phyloP scores from a whole-genome alignment of 2,329 filamentous ascomycete genomes.

The Sclerotinia spermophila region DNA sequence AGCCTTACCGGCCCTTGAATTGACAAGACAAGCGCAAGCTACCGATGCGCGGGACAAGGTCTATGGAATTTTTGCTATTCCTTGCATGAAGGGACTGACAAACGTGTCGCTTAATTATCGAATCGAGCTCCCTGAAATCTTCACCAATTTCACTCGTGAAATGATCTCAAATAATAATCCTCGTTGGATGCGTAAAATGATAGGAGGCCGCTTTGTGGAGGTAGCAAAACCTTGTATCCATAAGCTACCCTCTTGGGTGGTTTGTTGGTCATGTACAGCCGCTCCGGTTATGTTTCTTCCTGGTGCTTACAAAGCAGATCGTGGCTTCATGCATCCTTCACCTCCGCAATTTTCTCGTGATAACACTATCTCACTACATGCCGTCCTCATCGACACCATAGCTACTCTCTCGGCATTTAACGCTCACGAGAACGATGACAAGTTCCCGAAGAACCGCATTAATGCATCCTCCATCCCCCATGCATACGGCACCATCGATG shows the following conservation, averaged over 20 bases:
- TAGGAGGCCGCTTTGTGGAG: background rate
- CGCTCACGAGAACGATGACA: background rate
- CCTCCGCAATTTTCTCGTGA: background rate
- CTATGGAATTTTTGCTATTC: slow-evolving; percentile 16
- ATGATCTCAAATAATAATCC: slow-evolving; percentile 14
- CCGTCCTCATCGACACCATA: slow-evolving; percentile 2
- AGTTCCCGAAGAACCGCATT: background rate
- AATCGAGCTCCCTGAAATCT: slow-evolving; percentile 7
- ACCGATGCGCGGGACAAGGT: slow-evolving; percentile 18
- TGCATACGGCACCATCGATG: background rate
- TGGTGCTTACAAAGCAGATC: background rate
- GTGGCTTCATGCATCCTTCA: background rate
- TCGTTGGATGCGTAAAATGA: background rate
- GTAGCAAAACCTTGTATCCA: slow-evolving; percentile 3
- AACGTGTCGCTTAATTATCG: slow-evolving; percentile 7
- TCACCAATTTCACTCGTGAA: slow-evolving; percentile 8
- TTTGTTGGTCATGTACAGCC: slow-evolving; percentile 10
- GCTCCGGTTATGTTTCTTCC: slow-evolving; percentile 10
- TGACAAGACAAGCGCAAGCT: slow-evolving; percentile 16
- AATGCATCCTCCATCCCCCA: background rate
- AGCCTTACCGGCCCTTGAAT: slow-evolving; percentile 7
- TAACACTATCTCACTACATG: background rate
- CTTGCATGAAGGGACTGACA: slow-evolving; percentile 9
- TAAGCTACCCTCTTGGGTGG: slow-evolving; percentile 8
- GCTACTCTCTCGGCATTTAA: slow-evolving; percentile 11